These are phyloP conservation scores for Aspergillus sp. DNA, from an alignment of 2,329 filamentous ascomycete species.

Conservation along the genomic window DNA sequence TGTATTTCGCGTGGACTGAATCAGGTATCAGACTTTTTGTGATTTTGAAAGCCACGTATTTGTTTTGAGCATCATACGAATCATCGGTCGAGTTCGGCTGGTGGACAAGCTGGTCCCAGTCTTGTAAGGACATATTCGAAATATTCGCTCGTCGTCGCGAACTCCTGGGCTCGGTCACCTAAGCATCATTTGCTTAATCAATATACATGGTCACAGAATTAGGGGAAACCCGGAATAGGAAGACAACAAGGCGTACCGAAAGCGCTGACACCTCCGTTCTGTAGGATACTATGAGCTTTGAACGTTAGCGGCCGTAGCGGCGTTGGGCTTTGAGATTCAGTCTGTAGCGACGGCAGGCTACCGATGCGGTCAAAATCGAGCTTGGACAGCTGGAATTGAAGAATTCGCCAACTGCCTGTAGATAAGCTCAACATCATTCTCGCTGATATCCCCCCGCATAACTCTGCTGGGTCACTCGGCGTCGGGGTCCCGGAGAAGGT, in stretches of 20 bases:
- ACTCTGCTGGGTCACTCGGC: conserved; percentile 42
- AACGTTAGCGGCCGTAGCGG: conserved; percentile 32
- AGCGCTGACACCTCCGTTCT: conserved; percentile 31
- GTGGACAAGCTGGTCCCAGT: conserved; percentile 34
- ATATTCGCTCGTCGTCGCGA: conserved; percentile 33
- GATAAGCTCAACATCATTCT: conserved; percentile 26
- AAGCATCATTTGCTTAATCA: conserved; percentile 16
- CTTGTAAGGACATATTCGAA: conserved; percentile 33
- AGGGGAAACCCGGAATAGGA: conserved; percentile 4
- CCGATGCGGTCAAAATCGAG: conserved; percentile 32
- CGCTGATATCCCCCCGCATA: conserved; percentile 33
- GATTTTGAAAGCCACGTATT: conserved; percentile 30
- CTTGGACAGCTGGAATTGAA: conserved; percentile 29
- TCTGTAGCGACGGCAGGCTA: conserved; percentile 24
- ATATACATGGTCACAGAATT: conserved; percentile 7
- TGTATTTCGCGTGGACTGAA: conserved; percentile 24
- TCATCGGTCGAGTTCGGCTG: conserved; percentile 34
- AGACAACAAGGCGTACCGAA: conserved; percentile 21
- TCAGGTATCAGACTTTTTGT: conserved; percentile 27
- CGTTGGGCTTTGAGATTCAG: conserved; percentile 11
- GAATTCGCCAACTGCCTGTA: conserved; percentile 29
- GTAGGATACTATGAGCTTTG: conserved; percentile 33
- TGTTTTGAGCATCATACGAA: conserved; percentile 26
- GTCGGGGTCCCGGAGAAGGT: conserved; percentile 31
- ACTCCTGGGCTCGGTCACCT: conserved; percentile 27